A percentile compares a stretch with the other conserved stretches of the same genome.
Evolutionary conservation across 495 filamentous ascomycete genomes (phyloP).

Genomic region (Lophiotrema nucula): DNA sequence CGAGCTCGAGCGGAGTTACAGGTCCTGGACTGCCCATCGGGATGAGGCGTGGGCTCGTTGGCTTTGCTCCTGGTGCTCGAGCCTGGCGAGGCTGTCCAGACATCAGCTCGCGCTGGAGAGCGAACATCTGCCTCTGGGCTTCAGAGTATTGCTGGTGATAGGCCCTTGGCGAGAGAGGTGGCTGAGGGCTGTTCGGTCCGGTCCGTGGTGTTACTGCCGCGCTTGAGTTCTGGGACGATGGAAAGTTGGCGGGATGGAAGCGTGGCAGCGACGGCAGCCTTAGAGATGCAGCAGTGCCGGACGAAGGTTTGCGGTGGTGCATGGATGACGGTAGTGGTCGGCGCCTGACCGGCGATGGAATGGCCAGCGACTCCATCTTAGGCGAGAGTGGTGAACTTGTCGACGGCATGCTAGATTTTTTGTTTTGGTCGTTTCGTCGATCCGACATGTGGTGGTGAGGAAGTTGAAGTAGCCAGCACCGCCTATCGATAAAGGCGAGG

Average conservation of each 20-base stretch:
- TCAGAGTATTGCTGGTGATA: slow-evolving; percentile 40
- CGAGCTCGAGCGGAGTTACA: slow-evolving; percentile 44
- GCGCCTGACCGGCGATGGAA: slow-evolving; percentile 29
- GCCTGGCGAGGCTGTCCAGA: slow-evolving; percentile 14
- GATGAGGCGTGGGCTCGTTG: slow-evolving; percentile 38
- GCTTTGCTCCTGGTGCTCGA: slow-evolving; percentile 19
- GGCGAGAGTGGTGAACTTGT: slow-evolving; percentile 27
- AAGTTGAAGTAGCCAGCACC: too few species aligned
- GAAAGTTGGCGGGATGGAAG: slow-evolving; percentile 46
- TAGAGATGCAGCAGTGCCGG: slow-evolving; percentile 29
- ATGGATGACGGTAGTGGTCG: slow-evolving; percentile 9
- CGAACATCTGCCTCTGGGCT: slow-evolving; percentile 41
- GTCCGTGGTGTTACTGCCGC: slow-evolving; percentile 32
- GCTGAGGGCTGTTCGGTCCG: slow-evolving; percentile 31
- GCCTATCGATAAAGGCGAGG: neutral
- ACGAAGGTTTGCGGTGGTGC: slow-evolving; percentile 20
- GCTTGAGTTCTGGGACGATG: slow-evolving; percentile 35
- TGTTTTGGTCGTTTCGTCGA: slow-evolving; percentile 4
- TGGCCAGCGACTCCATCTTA: slow-evolving; percentile 30
- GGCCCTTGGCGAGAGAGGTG: slow-evolving; percentile 36
- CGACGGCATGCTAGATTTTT: slow-evolving; percentile 7
- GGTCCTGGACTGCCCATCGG: slow-evolving; percentile 43
- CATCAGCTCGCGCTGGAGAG: slow-evolving; percentile 41
- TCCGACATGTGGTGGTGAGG: slow-evolving; percentile 19
- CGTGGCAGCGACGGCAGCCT: slow-evolving; percentile 43